A percentile compares a stretch with the other conserved stretches of the same genome.
phyloP scores from a whole-genome alignment of 306 rosid species.

The Cyclanthera cordifolia region DNA sequence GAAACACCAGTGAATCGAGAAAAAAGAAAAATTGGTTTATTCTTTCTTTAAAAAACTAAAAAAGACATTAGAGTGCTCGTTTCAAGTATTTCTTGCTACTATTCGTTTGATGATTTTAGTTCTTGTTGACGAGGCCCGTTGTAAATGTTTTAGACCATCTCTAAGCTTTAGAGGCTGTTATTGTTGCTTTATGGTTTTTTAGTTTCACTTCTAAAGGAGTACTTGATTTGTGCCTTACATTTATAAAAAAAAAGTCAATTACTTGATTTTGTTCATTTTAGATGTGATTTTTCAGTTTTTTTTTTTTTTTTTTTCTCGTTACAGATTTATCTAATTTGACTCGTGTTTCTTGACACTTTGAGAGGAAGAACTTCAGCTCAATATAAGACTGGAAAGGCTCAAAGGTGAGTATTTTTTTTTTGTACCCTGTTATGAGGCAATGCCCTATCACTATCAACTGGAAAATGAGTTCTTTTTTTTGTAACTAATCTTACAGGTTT shows the following conservation, averaged over 20 bases:
- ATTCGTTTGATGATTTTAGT: neutral
- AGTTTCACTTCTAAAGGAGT: too few species aligned
- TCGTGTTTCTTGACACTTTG: neutral
- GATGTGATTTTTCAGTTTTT: neutral
- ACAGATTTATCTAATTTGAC: neutral
- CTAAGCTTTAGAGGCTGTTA: neutral
- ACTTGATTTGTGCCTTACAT: neutral
- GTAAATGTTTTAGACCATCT: neutral
- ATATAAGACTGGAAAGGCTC: conserved; percentile 2
- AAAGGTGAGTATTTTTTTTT: neutral
- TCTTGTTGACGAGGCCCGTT: neutral
- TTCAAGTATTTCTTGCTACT: neutral
- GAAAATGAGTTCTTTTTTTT: neutral
- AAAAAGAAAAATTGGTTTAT: neutral
- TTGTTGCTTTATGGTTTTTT: neutral
- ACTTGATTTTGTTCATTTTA: neutral
- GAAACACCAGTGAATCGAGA: neutral
- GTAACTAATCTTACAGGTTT: too few species aligned
- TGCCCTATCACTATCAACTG: neutral
- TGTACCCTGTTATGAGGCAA: neutral
- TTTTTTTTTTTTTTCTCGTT: neutral
- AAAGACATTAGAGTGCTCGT: neutral
- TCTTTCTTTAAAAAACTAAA: neutral
- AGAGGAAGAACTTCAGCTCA: conserved; percentile 5
- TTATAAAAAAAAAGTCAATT: neutral